Conservation (phyloP, 768 basidiomycete species). For the Pisolithus marmoratus region DNA sequence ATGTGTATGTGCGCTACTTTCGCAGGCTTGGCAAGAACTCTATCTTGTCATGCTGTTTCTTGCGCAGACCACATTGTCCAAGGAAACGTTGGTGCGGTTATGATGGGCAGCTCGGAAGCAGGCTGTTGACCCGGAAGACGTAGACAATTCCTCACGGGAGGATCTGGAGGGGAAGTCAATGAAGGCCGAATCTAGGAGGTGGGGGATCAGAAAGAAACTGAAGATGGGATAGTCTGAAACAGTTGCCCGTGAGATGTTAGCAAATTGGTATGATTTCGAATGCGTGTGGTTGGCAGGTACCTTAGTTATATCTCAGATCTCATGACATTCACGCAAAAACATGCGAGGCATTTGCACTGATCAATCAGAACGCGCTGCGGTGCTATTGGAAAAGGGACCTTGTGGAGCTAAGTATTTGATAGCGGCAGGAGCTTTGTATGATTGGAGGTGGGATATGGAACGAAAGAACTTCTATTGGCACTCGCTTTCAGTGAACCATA, state of each 20-base stretch:
- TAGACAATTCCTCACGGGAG: background rate
- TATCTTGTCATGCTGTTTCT: conserved; percentile 51
- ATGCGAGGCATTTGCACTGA: background rate
- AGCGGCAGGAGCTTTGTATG: background rate
- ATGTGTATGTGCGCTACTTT: conserved; percentile 57
- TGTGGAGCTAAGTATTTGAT: background rate
- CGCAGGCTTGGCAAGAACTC: conserved; percentile 52
- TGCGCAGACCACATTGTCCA: conserved; percentile 61
- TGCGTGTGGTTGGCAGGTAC: background rate
- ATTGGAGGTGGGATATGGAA: background rate
- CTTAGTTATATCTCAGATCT: background rate
- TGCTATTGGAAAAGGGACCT: background rate
- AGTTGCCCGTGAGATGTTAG: background rate
- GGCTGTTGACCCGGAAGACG: conserved; percentile 20
- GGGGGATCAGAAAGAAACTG: background rate
- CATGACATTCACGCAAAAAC: background rate
- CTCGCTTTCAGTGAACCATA: background rate
- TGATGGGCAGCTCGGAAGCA: conserved; percentile 37
- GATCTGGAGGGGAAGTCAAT: background rate
- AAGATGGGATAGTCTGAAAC: background rate
- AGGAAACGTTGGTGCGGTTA: conserved; percentile 55
- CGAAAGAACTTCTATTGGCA: background rate
- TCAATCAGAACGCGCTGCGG: background rate
- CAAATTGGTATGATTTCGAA: background rate
- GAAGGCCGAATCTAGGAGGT: background rate